Conservation (phyloP, 495 filamentous ascomycete genomes). For the Neohortaea acidophila region DNA sequence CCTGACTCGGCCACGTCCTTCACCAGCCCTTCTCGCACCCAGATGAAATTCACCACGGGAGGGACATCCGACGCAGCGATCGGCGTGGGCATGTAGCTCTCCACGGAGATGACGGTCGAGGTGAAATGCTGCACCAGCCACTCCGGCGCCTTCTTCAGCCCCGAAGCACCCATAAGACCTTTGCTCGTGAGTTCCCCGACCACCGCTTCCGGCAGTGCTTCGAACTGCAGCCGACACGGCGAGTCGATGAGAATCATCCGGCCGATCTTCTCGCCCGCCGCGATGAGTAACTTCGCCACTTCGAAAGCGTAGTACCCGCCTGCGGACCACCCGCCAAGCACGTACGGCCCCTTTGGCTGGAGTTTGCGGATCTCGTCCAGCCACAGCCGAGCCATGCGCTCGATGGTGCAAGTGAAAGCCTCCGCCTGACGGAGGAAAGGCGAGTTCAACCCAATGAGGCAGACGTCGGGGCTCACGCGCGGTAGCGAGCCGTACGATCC, state of each 20-base stretch:
- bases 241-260: constrained; percentile 17
- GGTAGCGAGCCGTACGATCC: constrained; percentile 16
- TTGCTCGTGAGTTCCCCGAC: constrained; percentile 9
- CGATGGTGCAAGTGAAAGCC: constrained; percentile 13
- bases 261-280: constrained; percentile 11
- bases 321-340: constrained; percentile 17
- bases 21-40: constrained; percentile 15
- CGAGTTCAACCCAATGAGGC: constrained; percentile 14
- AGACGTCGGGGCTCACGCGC: constrained; percentile 4
- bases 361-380: constrained; percentile 7
- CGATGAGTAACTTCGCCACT: constrained; percentile 10
- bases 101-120: constrained; percentile 18
- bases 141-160: constrained; percentile 16
- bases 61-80: constrained; percentile 4
- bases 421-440: constrained; percentile 13
- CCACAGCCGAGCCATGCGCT: constrained; percentile 13
- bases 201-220: constrained; percentile 10
- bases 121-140: constrained; percentile 27
- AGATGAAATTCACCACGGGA: constrained; percentile 9
- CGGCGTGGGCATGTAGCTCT: constrained; percentile 16
- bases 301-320: constrained; percentile 17
- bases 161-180: constrained; percentile 11
- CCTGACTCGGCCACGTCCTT: constrained; percentile 12
- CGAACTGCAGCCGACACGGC: constrained; percentile 7
- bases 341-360: constrained; percentile 15